Evolutionary conservation across 164 flowering plant species (phyloP).

Genomic region (Kalanchoe fedtschenkoi): DNA sequence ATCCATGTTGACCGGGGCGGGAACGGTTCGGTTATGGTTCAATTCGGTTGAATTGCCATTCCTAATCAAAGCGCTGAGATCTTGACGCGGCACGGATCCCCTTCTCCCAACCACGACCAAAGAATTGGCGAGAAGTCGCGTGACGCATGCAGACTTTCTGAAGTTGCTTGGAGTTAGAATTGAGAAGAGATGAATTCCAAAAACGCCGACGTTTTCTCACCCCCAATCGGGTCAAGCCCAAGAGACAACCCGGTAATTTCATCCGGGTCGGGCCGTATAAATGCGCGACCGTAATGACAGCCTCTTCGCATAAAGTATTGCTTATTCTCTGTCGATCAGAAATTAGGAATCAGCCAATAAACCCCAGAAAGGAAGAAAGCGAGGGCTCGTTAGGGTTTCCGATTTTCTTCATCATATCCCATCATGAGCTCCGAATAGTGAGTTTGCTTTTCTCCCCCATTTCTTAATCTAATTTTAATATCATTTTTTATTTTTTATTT

Average conservation of each 20-base stretch:
- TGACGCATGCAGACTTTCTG: constrained; percentile 84
- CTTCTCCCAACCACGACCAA: too few relatives aligned
- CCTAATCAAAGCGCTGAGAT: too few relatives aligned
- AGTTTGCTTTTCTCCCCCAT: background rate
- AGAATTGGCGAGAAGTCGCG: too few relatives aligned
- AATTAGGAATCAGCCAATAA: background rate
- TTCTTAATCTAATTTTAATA: background rate
- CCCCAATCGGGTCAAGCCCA: background rate
- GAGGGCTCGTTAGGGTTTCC: background rate
- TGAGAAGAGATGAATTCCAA: too few relatives aligned
- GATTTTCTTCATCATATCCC: background rate
- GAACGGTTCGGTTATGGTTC: too few relatives aligned
- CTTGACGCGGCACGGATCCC: too few relatives aligned
- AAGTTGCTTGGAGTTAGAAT: constrained; percentile 46
- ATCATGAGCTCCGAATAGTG: background rate
- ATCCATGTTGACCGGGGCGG: too few relatives aligned
- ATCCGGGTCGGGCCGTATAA: background rate
- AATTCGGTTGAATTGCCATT: too few relatives aligned
- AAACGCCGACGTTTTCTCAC: too few relatives aligned
- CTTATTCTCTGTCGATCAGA: too few relatives aligned
- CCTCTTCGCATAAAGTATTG: background rate
- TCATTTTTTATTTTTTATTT: background rate
- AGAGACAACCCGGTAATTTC: background rate
- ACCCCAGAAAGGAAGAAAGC: background rate
- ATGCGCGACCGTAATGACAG: background rate